Base-by-base conservation (phyloP, 2,329 filamentous ascomycete genomes). In the Alternaria longipes region DNA sequence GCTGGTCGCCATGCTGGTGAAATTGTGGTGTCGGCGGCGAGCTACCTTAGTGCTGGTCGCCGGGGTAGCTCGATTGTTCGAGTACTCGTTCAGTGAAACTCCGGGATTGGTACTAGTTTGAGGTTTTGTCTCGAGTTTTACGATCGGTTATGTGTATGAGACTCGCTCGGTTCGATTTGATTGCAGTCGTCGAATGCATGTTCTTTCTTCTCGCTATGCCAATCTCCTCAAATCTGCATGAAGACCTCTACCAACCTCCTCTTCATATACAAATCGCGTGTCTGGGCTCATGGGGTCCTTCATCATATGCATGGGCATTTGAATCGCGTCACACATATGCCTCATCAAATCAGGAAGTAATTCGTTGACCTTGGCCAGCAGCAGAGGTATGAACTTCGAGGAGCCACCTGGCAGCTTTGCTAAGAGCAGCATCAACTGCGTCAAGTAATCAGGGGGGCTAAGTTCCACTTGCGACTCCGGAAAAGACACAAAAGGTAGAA, bases 361-460 rank as follows among this genome's bases (percentile, higher is more conserved):
- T 40, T 75, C 70, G 16, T 71, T 67, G n/a, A 74, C 47, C 46
- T 75, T 75, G 11, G 64, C 65, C 2, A 73, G 40, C 3, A 76
- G 64, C 18, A 75, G 50, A 8, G 73, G 71, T 5, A 74, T 63
- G 42, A 74, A 74, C 44, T 72, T 74, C 0, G 47, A n/a, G 1
- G 61, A 62, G 2, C 72, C 72, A 6, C 66, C 69, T 16, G 71
- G 71, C 4, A 74, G 62, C 41, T 70, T 70, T 16, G 63, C 52
- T 1, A 75, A 40, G 3, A 75, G 54, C 6, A 59, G 56, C 3
- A 65, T 63, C 1, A 62, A 63, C 38, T 70, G 66, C 1, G 55
- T 63, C 12, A 74, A 57, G 56, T 71, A 70, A 54, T 71, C 68
- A 7, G 59, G 24, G 8, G 66, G 68, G 12, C 62, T 61, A 3